Base-by-base conservation (phyloP, 2,329 filamentous ascomycete species). In the Neonectria ditissima region DNA sequence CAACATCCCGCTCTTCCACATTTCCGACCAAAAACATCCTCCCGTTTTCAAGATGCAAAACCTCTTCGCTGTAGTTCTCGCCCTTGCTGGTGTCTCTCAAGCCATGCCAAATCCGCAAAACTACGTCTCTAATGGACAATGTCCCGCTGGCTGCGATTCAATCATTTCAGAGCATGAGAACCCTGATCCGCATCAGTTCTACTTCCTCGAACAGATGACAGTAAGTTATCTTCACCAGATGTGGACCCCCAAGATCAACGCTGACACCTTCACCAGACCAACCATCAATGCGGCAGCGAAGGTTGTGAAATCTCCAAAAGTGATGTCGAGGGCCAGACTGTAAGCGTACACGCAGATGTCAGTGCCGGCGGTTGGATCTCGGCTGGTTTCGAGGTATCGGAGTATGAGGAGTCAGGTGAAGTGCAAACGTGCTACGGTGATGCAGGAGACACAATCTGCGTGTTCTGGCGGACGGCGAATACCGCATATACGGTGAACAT, bases 271-370 rank as follows among this genome's bases (percentile, higher is more conserved):
- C 8, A 24, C 52, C 14, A 55, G 52, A 28, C n/a, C 52, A 44
- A 32, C 37, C 37, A 43, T 26, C 20, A 43, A 8, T 55, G 52
- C 10, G 52, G 52, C 6, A 20, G 18, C 20, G 32, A 16, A 10
- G 52, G 37, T n/a, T 32, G 52, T 43, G 52, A 44, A 22, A 55
- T 44, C 13, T 44, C 52, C 37, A 55, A 55, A n/a, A 44, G 37
- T 22, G 34, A 44, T 13, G 22, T 20, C 16, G 5, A 55, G 26
- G 52, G 52, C 22, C 37, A 55, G 14, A 28, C 13, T 8, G 24
- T 44, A 3, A 26, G 34, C n/a, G 11, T 55, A 5, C 39, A 37
- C 16, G 24, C 37, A 8, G 39, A 26, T 11, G 37, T 32, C 20
- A 44, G 34, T 26, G 52, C 4, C 7, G 22, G 7, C 2, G 52